phyloP scores from a whole-genome alignment of 1,139 yeast genomes.

The Pichia sp. region DNA sequence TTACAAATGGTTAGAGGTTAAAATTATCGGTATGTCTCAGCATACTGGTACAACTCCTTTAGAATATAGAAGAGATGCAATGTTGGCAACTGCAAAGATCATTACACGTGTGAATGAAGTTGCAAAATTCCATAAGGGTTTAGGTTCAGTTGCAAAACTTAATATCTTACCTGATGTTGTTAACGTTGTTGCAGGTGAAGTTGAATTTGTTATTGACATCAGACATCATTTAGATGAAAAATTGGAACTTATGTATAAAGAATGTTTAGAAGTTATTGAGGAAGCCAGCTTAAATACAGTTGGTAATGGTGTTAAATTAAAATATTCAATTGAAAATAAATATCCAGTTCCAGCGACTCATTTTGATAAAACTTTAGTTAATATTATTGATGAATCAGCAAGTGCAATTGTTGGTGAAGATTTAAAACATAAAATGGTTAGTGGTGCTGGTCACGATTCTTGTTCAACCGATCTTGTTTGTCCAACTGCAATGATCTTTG shows the following conservation, averaged over 20 bases:
- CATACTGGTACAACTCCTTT: constrained; percentile 78
- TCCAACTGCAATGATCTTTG: constrained; percentile 72
- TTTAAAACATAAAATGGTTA: constrained; percentile 41
- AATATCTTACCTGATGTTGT: constrained; percentile 52
- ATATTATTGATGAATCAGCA: constrained; percentile 48
- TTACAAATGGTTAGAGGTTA: constrained; percentile 53
- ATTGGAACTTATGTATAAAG: constrained; percentile 36
- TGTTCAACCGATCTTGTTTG: constrained; percentile 49
- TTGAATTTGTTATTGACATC: constrained; percentile 50
- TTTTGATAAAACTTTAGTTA: constrained; percentile 45
- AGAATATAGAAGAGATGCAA: constrained; percentile 53
- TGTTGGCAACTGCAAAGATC: constrained; percentile 52
- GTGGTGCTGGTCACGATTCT: constrained; percentile 75
- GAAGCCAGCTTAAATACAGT: constrained; percentile 30
- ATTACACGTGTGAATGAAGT: constrained; percentile 50
- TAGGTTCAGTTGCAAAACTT: constrained; percentile 55
- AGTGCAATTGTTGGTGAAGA: constrained; percentile 41
- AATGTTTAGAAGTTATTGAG: constrained; percentile 33
- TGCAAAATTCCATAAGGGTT: constrained; percentile 46
- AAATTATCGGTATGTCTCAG: constrained; percentile 53
- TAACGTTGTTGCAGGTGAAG: constrained; percentile 61
- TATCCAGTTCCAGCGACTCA: constrained; percentile 54
- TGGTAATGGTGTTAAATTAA: constrained; percentile 37
- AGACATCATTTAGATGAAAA: constrained; percentile 48
- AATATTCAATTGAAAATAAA: constrained; percentile 40